A percentile compares a stretch with the other conserved stretches of the same genome.
phyloP scores from a whole-genome alignment of 495 filamentous ascomycete genomes.

The Podospora pseudoanserina region DNA sequence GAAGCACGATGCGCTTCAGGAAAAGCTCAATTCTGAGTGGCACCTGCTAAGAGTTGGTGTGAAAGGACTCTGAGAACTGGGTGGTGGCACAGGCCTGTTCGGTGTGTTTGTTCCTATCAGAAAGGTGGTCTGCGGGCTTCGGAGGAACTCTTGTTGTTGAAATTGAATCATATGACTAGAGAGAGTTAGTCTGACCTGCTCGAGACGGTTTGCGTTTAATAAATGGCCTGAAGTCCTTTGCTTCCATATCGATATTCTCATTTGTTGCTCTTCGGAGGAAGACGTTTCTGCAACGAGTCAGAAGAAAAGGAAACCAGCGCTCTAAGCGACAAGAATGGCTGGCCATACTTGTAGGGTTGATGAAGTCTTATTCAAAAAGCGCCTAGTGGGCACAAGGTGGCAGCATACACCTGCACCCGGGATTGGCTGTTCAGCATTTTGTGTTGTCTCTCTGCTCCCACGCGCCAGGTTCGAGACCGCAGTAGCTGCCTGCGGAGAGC shows the following conservation, averaged over 20 bases:
- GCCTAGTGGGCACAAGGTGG: background rate
- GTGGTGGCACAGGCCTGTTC: background rate
- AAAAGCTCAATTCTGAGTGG: conserved; percentile 3
- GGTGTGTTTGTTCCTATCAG: background rate
- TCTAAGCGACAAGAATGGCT: background rate
- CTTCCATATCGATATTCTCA: too few species aligned
- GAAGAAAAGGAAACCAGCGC: too few species aligned
- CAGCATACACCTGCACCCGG: background rate
- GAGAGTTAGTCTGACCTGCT: background rate
- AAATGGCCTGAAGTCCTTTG: too few species aligned
- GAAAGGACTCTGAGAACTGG: background rate
- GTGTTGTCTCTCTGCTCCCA: background rate
- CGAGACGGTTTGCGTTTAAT: background rate
- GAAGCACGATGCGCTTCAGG: conserved; percentile 12
- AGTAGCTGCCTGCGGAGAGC: background rate
- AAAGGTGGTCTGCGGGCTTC: background rate
- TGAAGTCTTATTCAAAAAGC: background rate
- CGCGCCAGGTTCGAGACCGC: background rate
- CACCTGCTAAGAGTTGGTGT: conserved; percentile 18
- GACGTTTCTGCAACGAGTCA: too few species aligned
- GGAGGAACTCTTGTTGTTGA: background rate
- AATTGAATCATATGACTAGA: background rate
- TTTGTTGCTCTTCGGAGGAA: too few species aligned
- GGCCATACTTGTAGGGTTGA: background rate
- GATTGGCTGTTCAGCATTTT: background rate